phyloP scores from a whole-genome alignment of 257 asterid species.

The Thymus quinquecostatus region DNA sequence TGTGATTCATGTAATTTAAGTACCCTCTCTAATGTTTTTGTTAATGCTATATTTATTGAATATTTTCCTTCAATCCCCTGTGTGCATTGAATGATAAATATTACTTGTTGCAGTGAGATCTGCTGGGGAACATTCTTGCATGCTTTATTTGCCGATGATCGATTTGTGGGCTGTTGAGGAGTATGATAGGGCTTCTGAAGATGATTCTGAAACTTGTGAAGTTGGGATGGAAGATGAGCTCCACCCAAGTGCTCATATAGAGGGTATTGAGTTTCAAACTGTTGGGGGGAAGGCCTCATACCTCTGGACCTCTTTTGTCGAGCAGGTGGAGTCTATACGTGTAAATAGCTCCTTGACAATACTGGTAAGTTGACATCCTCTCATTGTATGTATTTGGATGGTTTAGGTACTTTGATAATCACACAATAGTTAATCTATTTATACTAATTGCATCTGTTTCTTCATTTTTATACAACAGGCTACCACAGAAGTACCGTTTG shows the following conservation, averaged over 20 bases:
- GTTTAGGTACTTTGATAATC: conserved; percentile 15
- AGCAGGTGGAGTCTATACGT: conserved; percentile 82
- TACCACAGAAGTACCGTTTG: conserved; percentile 72
- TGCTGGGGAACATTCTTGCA: conserved; percentile 56
- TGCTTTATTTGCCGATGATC: conserved; percentile 88
- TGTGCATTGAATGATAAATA: conserved; percentile 25
- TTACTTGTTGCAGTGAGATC: conserved; percentile 78
- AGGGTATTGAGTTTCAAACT: conserved; percentile 37
- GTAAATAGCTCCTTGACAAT: conserved; percentile 73
- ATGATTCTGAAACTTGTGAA: conserved; percentile 38
- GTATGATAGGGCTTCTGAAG: conserved; percentile 43
- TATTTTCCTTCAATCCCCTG: neutral
- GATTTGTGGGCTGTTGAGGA: conserved; percentile 94
- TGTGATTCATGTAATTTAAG: conserved; percentile 19
- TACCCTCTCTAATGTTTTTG: conserved; percentile 6
- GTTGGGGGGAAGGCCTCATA: conserved; percentile 56
- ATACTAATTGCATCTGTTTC: conserved; percentile 25
- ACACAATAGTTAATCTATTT: neutral
- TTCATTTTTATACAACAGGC: conserved; percentile 56
- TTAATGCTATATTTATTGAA: conserved; percentile 1
- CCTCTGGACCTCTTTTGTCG: conserved; percentile 84
- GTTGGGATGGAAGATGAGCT: conserved; percentile 37
- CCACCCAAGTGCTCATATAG: conserved; percentile 39
- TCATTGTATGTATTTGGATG: conserved; percentile 21
- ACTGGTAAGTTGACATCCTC: conserved; percentile 65